Percentiles rank a stretch among this genome's conserved stretches.
Conservation (phyloP, 169 alveolate genomes). For the Perkinsus marinus region DNA sequence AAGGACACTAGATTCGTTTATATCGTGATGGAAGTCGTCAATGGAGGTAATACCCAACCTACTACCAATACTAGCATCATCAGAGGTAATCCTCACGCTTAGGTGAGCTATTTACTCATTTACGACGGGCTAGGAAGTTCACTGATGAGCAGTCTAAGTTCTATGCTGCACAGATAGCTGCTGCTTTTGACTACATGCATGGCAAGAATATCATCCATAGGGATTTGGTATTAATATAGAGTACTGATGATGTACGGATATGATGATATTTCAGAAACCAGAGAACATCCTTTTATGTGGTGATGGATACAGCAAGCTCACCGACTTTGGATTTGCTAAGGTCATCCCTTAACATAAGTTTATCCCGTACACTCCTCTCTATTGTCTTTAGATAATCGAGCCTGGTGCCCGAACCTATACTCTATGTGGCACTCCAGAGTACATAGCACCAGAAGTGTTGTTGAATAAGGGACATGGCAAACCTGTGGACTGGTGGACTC, state of each 20-base stretch:
- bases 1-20: conserved; percentile 41
- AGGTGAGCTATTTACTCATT: conserved; percentile 80
- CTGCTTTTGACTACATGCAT: conserved; percentile 88
- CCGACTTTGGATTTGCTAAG: conserved; percentile 99
- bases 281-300: conserved; percentile 88
- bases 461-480: conserved; percentile 82
- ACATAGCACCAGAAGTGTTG: conserved; percentile 98
- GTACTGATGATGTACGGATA: background rate
- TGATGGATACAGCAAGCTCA: conserved; percentile 90
- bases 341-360: conserved; percentile 35
- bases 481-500: conserved; percentile 97
- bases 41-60: conserved; percentile 32
- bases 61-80: conserved; percentile 61
- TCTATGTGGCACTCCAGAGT: conserved; percentile 99
- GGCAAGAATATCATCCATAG: conserved; percentile 79
- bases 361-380: background rate
- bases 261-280: conserved; percentile 55
- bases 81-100: conserved; percentile 76
- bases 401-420: conserved; percentile 88
- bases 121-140: conserved; percentile 73
- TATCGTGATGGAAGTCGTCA: conserved; percentile 27
- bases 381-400: background rate
- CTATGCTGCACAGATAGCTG: conserved; percentile 67
- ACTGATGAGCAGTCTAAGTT: conserved; percentile 77
- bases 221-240: conserved; percentile 2